Percentiles rank a stretch among this genome's conserved stretches.
Conservation (phyloP, 768 basidiomycete species). For the Termitomyces sp. region DNA sequence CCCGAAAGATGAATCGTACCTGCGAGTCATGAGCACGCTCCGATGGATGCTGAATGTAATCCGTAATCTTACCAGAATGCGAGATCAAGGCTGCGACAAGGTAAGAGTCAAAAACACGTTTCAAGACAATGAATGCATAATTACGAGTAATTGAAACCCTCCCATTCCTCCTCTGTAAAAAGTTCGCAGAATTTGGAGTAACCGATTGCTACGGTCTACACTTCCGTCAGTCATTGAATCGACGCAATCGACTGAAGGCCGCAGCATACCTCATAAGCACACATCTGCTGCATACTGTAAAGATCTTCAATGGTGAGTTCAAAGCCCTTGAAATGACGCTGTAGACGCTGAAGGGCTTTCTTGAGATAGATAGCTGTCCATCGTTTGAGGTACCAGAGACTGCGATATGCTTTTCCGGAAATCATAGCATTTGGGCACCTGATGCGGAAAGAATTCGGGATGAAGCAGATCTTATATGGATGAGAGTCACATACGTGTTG, state of each 20-base stretch:
- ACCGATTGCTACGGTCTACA: constrained; percentile 77
- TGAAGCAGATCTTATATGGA: not conserved
- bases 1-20: constrained; percentile 76
- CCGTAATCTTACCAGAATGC: constrained; percentile 44
- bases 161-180: constrained; percentile 91
- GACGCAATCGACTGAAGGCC: not conserved
- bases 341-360: constrained; percentile 56
- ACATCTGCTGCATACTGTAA: constrained; percentile 75
- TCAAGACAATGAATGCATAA: constrained; percentile 3
- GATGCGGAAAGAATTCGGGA: not conserved
- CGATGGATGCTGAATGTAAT: not conserved
- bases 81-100: constrained; percentile 47
- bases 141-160: constrained; percentile 76
- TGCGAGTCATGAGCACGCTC: constrained; percentile 17
- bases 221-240: not conserved
- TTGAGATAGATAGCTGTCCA: constrained; percentile 77
- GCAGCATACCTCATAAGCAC: constrained; percentile 57
- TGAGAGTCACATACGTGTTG: constrained; percentile 45
- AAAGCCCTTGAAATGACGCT: constrained; percentile 53
- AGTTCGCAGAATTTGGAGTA: constrained; percentile 88
- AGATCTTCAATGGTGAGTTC: constrained; percentile 61
- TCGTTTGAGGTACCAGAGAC: constrained; percentile 43
- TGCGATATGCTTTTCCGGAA: constrained; percentile 26
- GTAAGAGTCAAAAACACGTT: not conserved
- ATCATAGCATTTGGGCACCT: constrained; percentile 64